Conservation (phyloP, 768 basidiomycete genomes). For the Mycena galopus region DNA sequence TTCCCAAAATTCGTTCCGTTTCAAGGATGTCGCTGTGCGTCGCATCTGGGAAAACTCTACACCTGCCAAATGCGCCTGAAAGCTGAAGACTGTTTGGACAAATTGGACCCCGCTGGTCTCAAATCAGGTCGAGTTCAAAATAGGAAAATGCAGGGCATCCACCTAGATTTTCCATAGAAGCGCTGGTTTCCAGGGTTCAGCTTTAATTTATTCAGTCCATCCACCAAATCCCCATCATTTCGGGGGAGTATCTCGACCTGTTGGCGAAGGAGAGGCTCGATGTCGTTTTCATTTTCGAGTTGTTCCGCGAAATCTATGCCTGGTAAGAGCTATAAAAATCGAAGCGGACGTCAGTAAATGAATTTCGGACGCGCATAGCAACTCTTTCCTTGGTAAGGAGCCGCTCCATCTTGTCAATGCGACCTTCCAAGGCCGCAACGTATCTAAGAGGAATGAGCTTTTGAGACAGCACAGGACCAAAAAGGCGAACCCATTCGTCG, state of each 20-base stretch:
- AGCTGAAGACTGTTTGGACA: conserved; percentile 67
- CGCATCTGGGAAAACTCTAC: neutral
- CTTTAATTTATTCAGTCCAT: conserved; percentile 48
- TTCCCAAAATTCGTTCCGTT: conserved; percentile 65
- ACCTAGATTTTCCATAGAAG: conserved; percentile 62
- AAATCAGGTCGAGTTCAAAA: neutral
- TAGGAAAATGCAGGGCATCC: too few species aligned
- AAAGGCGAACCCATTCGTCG: conserved; percentile 66
- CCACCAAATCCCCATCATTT: conserved; percentile 50
- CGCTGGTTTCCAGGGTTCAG: conserved; percentile 55
- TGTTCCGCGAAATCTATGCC: conserved; percentile 74
- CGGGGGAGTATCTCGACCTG: conserved; percentile 48
- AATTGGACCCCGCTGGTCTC: conserved; percentile 60
- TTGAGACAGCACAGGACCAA: neutral
- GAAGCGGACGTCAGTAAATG: neutral
- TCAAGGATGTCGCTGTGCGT: conserved; percentile 41
- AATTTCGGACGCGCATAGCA: neutral
- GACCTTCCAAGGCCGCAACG: conserved; percentile 70
- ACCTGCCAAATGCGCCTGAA: conserved; percentile 49
- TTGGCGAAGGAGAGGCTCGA: too few species aligned
- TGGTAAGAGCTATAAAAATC: conserved; percentile 58
- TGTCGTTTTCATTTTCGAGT: too few species aligned
- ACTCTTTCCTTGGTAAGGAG: conserved; percentile 57
- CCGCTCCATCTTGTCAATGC: conserved; percentile 50
- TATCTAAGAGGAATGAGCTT: conserved; percentile 53